These are phyloP conservation scores for Jatropha podagrica DNA, from an alignment of 441 rosid genomes.

Conservation along the genomic window DNA sequence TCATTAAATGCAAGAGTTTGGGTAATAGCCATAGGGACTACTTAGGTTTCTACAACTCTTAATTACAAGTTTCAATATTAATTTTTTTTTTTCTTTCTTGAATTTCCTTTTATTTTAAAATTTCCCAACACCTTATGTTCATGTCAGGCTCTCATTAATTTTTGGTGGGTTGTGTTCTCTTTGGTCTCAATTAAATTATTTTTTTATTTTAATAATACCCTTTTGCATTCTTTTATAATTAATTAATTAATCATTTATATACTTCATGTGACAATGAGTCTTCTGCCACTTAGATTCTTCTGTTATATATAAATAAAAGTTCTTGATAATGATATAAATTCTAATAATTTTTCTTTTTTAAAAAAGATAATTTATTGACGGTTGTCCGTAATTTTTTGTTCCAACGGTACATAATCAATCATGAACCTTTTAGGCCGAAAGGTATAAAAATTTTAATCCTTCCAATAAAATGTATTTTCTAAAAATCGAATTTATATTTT, in stretches of 20 bases:
- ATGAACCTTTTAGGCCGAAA: too few species aligned
- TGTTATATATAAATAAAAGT: too few species aligned
- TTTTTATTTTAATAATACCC: neutral
- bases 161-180: slow-evolving; percentile 18
- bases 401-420: too few species aligned
- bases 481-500: neutral
- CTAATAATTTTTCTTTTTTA: too few species aligned
- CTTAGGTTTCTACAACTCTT: slow-evolving; percentile 26
- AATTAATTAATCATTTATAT: neutral
- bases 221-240: neutral
- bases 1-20: slow-evolving; percentile 34
- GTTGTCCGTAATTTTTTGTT: too few species aligned
- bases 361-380: too few species aligned
- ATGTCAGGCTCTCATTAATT: slow-evolving; percentile 46
- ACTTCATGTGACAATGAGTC: neutral
- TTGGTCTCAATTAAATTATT: slow-evolving; percentile 4
- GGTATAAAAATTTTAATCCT: too few species aligned
- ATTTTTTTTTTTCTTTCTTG: slow-evolving; percentile 17
- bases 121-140: slow-evolving; percentile 3
- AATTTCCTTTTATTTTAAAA: slow-evolving; percentile 24
- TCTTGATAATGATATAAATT: neutral
- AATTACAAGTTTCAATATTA: slow-evolving; percentile 30
- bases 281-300: slow-evolving; percentile 2
- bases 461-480: too few species aligned
- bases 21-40: slow-evolving; percentile 13